Conservation (phyloP, 2,329 filamentous ascomycete species). For the Trichoderma arundinaceum region DNA sequence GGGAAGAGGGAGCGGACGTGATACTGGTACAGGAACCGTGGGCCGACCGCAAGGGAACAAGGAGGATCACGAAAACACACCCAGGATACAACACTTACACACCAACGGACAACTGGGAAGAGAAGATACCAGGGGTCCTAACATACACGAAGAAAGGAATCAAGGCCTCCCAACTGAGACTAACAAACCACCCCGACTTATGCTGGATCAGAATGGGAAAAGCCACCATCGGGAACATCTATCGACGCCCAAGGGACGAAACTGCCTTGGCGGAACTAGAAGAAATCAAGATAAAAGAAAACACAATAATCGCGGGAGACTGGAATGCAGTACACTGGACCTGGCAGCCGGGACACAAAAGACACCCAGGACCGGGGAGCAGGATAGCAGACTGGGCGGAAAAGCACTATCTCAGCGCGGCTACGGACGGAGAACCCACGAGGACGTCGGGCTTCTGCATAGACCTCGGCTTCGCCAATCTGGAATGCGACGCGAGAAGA, state of each 20-base stretch:
- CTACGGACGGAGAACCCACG: background rate
- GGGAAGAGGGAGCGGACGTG: background rate
- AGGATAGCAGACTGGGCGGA: slow-evolving; percentile 16
- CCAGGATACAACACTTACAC: background rate
- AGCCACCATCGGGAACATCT: background rate
- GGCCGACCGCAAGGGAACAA: background rate
- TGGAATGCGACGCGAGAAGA: slow-evolving; percentile 26
- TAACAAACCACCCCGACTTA: too few species aligned
- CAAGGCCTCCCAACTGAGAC: too few species aligned
- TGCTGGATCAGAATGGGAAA: background rate
- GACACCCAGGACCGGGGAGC: too few species aligned
- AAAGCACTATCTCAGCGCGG: background rate
- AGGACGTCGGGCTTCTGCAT: background rate
- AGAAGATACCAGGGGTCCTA: background rate
- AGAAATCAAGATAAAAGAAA: background rate
- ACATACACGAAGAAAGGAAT: background rate
- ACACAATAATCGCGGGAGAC: background rate
- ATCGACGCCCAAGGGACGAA: background rate
- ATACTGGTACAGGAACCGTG: background rate
- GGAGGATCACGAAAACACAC: background rate
- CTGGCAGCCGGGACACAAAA: slow-evolving; percentile 2
- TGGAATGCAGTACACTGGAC: slow-evolving; percentile 6
- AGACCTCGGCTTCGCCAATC: slow-evolving; percentile 32
- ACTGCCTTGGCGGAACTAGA: too few species aligned
- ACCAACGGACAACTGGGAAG: background rate